Conservation (phyloP, 2,329 filamentous ascomycete genomes). For the Fusarium beomiforme region DNA sequence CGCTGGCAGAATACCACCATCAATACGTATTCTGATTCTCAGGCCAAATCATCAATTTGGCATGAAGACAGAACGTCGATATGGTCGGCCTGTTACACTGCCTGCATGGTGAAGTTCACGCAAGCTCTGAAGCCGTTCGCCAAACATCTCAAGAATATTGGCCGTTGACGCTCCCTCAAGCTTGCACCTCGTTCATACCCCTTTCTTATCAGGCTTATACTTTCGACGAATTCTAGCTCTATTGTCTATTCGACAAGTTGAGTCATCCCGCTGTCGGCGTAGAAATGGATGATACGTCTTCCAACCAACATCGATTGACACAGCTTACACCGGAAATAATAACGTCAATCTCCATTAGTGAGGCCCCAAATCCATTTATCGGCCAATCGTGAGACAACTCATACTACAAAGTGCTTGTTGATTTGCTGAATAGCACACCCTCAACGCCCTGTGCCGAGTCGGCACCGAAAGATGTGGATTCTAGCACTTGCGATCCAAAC, state of each 20-base stretch:
- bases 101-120: background rate
- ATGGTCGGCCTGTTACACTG: background rate
- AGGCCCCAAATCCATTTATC: background rate
- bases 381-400: background rate
- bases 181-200: too few relatives aligned
- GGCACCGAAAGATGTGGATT: slow-evolving; percentile 23
- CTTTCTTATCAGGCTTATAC: background rate
- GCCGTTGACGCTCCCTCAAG: background rate
- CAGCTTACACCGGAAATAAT: slow-evolving; percentile 1
- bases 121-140: background rate
- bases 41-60: background rate
- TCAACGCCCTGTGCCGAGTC: slow-evolving; percentile 19
- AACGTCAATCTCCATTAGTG: background rate
- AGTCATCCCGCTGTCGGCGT: background rate
- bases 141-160: background rate
- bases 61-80: background rate
- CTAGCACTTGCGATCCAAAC: slow-evolving; percentile 8
- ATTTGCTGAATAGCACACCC: background rate
- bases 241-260: background rate
- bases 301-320: background rate
- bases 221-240: background rate
- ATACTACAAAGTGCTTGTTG: background rate
- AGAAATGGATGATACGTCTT: background rate
- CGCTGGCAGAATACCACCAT: background rate
- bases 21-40: background rate